phyloP scores from a whole-genome alignment of 2,329 filamentous ascomycete species.

The Paraconiothyrium brasiliense region DNA sequence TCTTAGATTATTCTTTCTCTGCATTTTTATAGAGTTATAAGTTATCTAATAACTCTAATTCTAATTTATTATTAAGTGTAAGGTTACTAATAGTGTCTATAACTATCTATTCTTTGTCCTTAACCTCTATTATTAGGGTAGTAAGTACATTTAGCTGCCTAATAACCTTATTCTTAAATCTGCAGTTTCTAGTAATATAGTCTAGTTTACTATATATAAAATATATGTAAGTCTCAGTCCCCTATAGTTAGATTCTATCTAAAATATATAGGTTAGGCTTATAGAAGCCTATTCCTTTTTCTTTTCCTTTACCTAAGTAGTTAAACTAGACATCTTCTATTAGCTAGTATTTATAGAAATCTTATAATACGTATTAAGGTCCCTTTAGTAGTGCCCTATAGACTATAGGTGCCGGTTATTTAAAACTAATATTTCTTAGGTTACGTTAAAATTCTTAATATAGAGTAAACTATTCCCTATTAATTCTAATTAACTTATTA shows the following conservation, averaged over 20 bases:
- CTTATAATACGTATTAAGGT: neutral
- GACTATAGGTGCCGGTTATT: neutral
- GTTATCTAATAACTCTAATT: no score
- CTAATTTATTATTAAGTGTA: no score
- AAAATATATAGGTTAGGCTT: neutral
- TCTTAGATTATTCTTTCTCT: no score
- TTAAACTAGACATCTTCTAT: slow-evolving; percentile 10
- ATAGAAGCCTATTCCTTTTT: neutral
- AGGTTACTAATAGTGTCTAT: no score
- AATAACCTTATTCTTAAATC: no score
- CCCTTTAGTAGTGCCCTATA: neutral
- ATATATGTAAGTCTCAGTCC: neutral
- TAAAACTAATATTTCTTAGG: neutral
- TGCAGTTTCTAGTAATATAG: neutral
- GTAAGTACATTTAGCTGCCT: neutral
- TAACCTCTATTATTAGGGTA: no score
- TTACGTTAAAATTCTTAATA: neutral
- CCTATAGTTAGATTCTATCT: neutral
- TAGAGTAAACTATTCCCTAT: neutral
- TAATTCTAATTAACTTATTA: no score
- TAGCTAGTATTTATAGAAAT: slow-evolving; percentile 3
- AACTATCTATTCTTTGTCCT: no score
- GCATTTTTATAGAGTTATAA: no score
- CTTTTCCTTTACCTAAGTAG: neutral
- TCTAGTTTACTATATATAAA: slow-evolving; percentile 7